phyloP scores from a whole-genome alignment of 129 eudicot genomes.

The Artemisia annua region DNA sequence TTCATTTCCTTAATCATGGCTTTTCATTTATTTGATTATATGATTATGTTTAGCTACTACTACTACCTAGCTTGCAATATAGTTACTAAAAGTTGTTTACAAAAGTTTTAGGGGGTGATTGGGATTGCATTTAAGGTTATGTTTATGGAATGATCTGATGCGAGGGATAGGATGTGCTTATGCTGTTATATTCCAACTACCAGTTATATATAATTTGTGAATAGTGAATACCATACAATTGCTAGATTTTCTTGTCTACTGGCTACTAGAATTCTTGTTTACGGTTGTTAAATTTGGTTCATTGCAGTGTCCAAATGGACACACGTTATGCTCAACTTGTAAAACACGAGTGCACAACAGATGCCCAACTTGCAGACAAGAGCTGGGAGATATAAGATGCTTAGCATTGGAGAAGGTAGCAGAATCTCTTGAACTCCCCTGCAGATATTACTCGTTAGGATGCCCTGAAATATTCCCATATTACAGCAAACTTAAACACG shows the following conservation, averaged over 20 bases:
- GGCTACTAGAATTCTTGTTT: not conserved
- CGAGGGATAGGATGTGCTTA: too few species aligned
- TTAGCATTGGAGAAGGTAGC: slow-evolving; percentile 82
- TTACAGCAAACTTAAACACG: slow-evolving; percentile 78
- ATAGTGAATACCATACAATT: not conserved
- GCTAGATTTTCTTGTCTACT: not conserved
- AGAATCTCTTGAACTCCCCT: slow-evolving; percentile 72
- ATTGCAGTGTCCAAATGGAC: slow-evolving; percentile 80
- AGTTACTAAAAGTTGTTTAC: too few species aligned
- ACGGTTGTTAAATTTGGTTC: not conserved
- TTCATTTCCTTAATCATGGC: not conserved
- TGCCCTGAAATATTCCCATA: slow-evolving; percentile 76
- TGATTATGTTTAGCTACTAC: slow-evolving; percentile 1
- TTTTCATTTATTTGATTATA: slow-evolving; percentile 9
- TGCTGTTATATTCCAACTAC: too few species aligned
- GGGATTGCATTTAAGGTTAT: too few species aligned
- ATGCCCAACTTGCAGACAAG: slow-evolving; percentile 84
- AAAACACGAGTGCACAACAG: slow-evolving; percentile 70
- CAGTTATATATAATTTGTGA: too few species aligned
- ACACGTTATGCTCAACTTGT: slow-evolving; percentile 73
- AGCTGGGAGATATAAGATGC: slow-evolving; percentile 79
- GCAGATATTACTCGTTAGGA: slow-evolving; percentile 58
- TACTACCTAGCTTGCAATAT: too few species aligned
- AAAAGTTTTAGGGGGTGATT: too few species aligned
- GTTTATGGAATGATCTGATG: too few species aligned